Base-by-base conservation (phyloP, 2,329 filamentous ascomycete genomes). In the Cladophialophora psammophila region DNA sequence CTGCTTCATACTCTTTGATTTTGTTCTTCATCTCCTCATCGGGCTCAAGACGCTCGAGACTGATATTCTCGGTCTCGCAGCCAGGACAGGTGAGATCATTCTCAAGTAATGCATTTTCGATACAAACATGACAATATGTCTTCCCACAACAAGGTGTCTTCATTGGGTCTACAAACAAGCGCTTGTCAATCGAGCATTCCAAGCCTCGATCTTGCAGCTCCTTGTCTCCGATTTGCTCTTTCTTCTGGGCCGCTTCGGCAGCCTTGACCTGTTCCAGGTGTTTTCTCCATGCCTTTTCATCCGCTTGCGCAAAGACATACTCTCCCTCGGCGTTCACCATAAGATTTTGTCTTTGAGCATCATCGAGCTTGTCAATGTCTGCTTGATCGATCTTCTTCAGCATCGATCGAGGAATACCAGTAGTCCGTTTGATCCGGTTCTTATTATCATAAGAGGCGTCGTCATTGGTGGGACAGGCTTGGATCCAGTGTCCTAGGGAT, bases 101-200 rank as follows among this genome's bases (percentile, higher is more conserved):
- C 85, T 98, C 94, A 82, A 97, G 94, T 81, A 99, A 90, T 81
- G 94, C 92, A 87, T 97, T 97, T 79, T 95, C 96, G 82, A 99
- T 97, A 90, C 95, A 99, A 80, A 97, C 93, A 88, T 95, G 95
- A 87, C 95, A 99, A 86, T 96, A 99, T 78, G 94, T 97, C 87
- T 91, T 96, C 83, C 91, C 88, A 86, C 95, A 99, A 87, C 95
- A 99, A 73, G 95, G 94, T 77, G 95, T 98, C 88, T 97, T 96
- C 86, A 96, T 95, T 87, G 95, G 94, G 80, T 97, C 93, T 89
- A 96, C 90, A 83, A 98, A 97, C 87, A 97, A 90, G 81, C 92
- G 94, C 83, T 96, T 96, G 88, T 98, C 95, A 85, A 98, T 91
- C 72, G 93, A 87, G 85, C 95, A 99, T 80, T 95, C 91, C 77